A percentile compares a stretch with the other conserved stretches of the same genome.
These are phyloP conservation scores for Colletotrichum sublineola DNA, from an alignment of 2,329 filamentous ascomycete species.

Conservation along the genomic window DNA sequence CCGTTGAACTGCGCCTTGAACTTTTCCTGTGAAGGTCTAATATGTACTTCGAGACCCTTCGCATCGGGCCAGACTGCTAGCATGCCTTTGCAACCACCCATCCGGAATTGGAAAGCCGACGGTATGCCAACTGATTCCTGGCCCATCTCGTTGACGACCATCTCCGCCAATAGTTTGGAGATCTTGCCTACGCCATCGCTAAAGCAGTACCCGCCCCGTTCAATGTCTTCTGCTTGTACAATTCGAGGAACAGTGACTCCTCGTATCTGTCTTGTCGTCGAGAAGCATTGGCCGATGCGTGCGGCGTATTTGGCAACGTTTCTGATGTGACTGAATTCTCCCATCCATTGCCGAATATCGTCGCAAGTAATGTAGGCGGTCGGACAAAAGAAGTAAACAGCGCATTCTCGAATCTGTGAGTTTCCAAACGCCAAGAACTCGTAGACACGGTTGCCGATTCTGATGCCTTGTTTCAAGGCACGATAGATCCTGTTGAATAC, in stretches of 20 bases:
- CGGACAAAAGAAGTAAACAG: conserved; percentile 92
- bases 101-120: conserved; percentile 90
- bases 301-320: conserved; percentile 92
- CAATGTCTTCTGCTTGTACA: conserved; percentile 77
- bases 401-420: conserved; percentile 92
- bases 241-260: conserved; percentile 71
- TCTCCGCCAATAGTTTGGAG: conserved; percentile 80
- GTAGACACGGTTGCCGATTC: conserved; percentile 84
- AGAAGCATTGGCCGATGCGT: conserved; percentile 93
- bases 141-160: conserved; percentile 79
- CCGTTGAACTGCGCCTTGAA: conserved; percentile 79
- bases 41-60: conserved; percentile 76
- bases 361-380: conserved; percentile 76
- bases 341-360: conserved; percentile 88
- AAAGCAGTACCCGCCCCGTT: conserved; percentile 78
- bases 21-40: conserved; percentile 89
- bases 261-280: conserved; percentile 84
- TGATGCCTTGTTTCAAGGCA: conserved; percentile 82
- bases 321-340: conserved; percentile 83
- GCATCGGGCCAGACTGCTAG: conserved; percentile 80
- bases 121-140: conserved; percentile 70
- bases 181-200: conserved; percentile 95
- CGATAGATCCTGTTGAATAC: conserved; percentile 81
- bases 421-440: conserved; percentile 95
- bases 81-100: conserved; percentile 93